These are phyloP conservation scores for Craspedostauros australis DNA, from an alignment of 108 stramenopile species.

Conservation along the genomic window DNA sequence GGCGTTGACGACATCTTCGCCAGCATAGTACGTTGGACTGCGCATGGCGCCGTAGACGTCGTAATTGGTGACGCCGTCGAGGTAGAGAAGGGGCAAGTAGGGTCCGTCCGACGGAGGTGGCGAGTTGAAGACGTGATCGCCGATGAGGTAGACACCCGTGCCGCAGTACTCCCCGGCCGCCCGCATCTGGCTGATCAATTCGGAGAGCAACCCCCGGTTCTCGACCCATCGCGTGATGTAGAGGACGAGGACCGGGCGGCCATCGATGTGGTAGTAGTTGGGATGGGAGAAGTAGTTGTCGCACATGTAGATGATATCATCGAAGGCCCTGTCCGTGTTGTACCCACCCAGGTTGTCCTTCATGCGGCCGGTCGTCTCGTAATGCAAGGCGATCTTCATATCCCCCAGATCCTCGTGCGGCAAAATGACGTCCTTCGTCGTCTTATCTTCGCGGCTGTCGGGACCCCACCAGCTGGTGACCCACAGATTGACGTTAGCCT, in stretches of 20 bases:
- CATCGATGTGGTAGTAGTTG: slow-evolving; percentile 35
- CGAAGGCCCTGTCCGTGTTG: slow-evolving; percentile 1
- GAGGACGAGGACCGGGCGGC: slow-evolving; percentile 35
- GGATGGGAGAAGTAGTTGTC: slow-evolving; percentile 37
- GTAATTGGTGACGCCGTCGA: slow-evolving; percentile 46
- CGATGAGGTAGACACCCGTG: slow-evolving; percentile 32
- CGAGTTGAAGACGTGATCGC: slow-evolving; percentile 29
- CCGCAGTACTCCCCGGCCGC: slow-evolving; percentile 14
- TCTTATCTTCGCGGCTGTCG: slow-evolving; percentile 13
- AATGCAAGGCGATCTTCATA: slow-evolving; percentile 35
- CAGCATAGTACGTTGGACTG: slow-evolving; percentile 10
- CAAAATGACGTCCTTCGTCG: slow-evolving; percentile 30
- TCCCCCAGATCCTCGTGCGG: slow-evolving; percentile 16
- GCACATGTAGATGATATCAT: slow-evolving; percentile 15
- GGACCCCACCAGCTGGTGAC: slow-evolving; percentile 46
- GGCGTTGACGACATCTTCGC: slow-evolving; percentile 5
- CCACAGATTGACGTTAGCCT: slow-evolving; percentile 43
- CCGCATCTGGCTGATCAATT: slow-evolving; percentile 17
- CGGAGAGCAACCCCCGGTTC: slow-evolving; percentile 8
- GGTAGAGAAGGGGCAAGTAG: slow-evolving; percentile 15
- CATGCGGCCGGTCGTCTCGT: slow-evolving; percentile 26
- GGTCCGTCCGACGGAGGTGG: slow-evolving; percentile 9
- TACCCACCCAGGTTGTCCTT: slow-evolving; percentile 1
- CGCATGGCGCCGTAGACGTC: slow-evolving; percentile 39
- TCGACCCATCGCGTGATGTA: slow-evolving; percentile 28